Evolutionary conservation across 345 rosid genomes (phyloP).

Genomic region (Bruguiera gymnorhiza): DNA sequence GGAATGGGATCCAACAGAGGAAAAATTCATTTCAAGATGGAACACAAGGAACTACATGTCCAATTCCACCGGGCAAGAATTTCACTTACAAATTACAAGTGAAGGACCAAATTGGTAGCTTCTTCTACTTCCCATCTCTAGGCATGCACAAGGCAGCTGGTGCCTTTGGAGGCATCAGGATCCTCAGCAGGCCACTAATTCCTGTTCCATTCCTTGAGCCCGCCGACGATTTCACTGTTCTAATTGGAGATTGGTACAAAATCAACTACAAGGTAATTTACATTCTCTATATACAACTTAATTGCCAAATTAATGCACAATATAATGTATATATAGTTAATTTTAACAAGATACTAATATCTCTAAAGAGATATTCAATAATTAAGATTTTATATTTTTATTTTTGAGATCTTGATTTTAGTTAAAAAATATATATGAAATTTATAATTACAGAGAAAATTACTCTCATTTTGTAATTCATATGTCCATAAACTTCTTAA

Average conservation of each 20-base stretch:
- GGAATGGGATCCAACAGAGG: constrained; percentile 94
- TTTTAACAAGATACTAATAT: neutral
- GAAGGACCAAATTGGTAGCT: constrained; percentile 89
- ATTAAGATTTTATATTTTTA: too few relatives aligned
- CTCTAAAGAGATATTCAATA: too few relatives aligned
- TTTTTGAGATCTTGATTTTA: too few relatives aligned
- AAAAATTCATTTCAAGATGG: constrained; percentile 92
- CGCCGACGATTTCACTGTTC: constrained; percentile 64
- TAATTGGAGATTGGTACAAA: constrained; percentile 82
- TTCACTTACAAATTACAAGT: constrained; percentile 77
- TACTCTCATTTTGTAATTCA: too few relatives aligned
- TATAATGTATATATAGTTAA: neutral
- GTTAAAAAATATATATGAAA: too few relatives aligned
- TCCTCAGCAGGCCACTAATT: constrained; percentile 58
- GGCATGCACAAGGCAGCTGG: constrained; percentile 76
- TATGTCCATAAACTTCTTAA: too few relatives aligned
- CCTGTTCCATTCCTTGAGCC: constrained; percentile 73
- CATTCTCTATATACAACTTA: too few relatives aligned
- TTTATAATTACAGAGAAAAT: too few relatives aligned
- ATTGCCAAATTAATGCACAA: too few relatives aligned
- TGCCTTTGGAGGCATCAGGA: constrained; percentile 68
- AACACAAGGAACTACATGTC: constrained; percentile 80
- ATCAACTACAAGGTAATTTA: constrained; percentile 62
- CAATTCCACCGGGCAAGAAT: constrained; percentile 76
- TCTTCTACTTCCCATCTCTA: constrained; percentile 64